phyloP scores from a whole-genome alignment of 352 stramenopile genomes.

The Thalassiosira exigua region DNA sequence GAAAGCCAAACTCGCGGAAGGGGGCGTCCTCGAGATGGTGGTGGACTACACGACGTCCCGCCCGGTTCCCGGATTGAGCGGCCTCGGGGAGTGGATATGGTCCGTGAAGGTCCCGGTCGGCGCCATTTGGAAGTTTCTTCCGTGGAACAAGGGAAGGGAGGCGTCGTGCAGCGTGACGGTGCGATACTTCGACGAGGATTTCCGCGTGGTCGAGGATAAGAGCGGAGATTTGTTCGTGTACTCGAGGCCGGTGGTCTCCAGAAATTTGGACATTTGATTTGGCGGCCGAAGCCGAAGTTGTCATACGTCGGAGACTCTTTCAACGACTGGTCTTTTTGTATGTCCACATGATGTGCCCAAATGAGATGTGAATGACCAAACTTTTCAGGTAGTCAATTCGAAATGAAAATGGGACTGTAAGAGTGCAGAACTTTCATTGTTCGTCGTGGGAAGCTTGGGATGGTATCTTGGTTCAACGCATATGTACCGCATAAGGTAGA shows the following conservation, averaged over 20 bases:
- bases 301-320: too few relatives aligned
- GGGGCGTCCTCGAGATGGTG: slow-evolving; percentile 74
- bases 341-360: too few relatives aligned
- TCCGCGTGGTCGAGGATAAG: slow-evolving; percentile 84
- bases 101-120: slow-evolving; percentile 82
- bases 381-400: too few relatives aligned
- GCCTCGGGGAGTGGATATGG: slow-evolving; percentile 84
- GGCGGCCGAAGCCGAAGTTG: too few relatives aligned
- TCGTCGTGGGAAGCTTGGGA: too few relatives aligned
- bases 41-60: slow-evolving; percentile 83
- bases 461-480: too few relatives aligned
- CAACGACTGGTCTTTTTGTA: too few relatives aligned
- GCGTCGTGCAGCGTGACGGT: slow-evolving; percentile 78
- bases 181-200: slow-evolving; percentile 85
- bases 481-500: too few relatives aligned
- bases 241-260: slow-evolving; percentile 75
- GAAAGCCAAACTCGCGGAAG: slow-evolving; percentile 66
- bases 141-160: slow-evolving; percentile 83
- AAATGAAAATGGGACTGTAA: too few relatives aligned
- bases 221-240: slow-evolving; percentile 86
- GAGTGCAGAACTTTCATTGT: too few relatives aligned
- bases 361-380: too few relatives aligned
- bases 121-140: slow-evolving; percentile 81
- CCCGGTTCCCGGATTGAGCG: slow-evolving; percentile 77
- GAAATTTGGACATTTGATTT: slow-evolving; percentile 72